Evolutionary conservation across 163 green algal species (phyloP), one percentile per base, ranked within the genome.

Genomic region (Scenedesmus sp.): DNA sequence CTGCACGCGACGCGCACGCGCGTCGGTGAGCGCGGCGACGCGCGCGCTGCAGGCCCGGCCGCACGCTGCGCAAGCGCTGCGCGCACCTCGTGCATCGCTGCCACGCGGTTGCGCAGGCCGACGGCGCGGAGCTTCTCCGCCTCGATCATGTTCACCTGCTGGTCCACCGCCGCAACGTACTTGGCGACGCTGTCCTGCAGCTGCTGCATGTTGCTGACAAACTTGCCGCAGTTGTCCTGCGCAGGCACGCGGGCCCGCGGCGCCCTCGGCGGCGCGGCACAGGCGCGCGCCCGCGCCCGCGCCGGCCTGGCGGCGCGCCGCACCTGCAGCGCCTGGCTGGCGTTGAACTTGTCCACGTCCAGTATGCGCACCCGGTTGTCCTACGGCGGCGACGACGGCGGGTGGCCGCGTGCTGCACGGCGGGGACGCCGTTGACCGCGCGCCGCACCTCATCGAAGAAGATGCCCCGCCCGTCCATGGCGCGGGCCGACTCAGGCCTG

Each of bases 71-170:
- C 53, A 66, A 39, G 31, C 24, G 57, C 45, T 4, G 39, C 44
- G 13, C 83, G 60, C 58, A 89, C 87, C 80, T 92, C 87, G 60
- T 88, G 77, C 20, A 91, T 74, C 17, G 87, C 81, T 26, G 87
- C 84, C 36, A 89, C 84, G 39, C 84, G 77, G 67, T 92, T 92
- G 0, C 88, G 65, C 36, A 92, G 28, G 0, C 88, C 88, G 4
- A 92, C 86, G 10, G 88, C 88, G 33, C 77, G 81, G 1, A 92
- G 81, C 72, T 92, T 92, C 77, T 92, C 88, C 1, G 78, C 65
- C 45, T 91, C 88, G 14, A 92, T 87, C 18, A 69, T 65, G 3
- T 91, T 84, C 22, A 88, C 87, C 82, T 92, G 87, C 53, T 84
- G 74, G 67, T 90, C 85, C 42, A 92, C 87, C 4, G 84, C 71